Evolutionary conservation across 2,329 filamentous ascomycete species (phyloP).

Genomic region (Hypoxylon sp.): DNA sequence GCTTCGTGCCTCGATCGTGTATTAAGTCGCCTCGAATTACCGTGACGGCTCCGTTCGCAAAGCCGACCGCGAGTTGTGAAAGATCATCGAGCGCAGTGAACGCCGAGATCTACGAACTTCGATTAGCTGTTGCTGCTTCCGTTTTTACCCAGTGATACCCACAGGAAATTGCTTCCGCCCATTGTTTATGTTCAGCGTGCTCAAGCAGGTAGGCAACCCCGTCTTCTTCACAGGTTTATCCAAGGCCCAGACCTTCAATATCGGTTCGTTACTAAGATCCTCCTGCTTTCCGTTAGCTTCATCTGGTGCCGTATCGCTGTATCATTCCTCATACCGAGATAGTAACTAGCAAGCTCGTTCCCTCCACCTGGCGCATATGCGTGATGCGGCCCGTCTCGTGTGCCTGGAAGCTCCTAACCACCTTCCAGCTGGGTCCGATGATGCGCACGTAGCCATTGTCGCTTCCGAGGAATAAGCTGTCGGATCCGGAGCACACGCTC

Average conservation of each 20-base stretch:
- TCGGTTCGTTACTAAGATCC: conserved; percentile 86
- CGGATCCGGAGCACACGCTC: conserved; percentile 85
- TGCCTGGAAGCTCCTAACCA: conserved; percentile 86
- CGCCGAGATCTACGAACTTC: conserved; percentile 75
- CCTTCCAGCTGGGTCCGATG: conserved; percentile 87
- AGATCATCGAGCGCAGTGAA: conserved; percentile 90
- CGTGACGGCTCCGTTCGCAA: conserved; percentile 94
- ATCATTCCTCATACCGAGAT: conserved; percentile 65
- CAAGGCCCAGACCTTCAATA: conserved; percentile 96
- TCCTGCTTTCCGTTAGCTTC: conserved; percentile 66
- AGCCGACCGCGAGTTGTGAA: conserved; percentile 92
- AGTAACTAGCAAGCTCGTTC: conserved; percentile 87
- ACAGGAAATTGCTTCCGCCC: conserved; percentile 93
- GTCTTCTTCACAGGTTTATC: conserved; percentile 96
- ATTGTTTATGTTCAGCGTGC: conserved; percentile 87
- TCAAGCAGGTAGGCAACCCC: conserved; percentile 86
- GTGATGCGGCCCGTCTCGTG: conserved; percentile 84
- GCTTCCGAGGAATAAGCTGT: conserved; percentile 89
- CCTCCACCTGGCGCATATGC: conserved; percentile 91
- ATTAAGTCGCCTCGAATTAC: conserved; percentile 94
- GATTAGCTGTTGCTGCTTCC: background rate
- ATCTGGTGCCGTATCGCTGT: background rate
- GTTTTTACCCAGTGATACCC: conserved; percentile 46
- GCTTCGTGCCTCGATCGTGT: conserved; percentile 92
- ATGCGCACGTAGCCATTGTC: conserved; percentile 89